These are phyloP conservation scores for Penicillium antarcticum DNA, from an alignment of 495 filamentous ascomycete genomes.

Conservation along the genomic window DNA sequence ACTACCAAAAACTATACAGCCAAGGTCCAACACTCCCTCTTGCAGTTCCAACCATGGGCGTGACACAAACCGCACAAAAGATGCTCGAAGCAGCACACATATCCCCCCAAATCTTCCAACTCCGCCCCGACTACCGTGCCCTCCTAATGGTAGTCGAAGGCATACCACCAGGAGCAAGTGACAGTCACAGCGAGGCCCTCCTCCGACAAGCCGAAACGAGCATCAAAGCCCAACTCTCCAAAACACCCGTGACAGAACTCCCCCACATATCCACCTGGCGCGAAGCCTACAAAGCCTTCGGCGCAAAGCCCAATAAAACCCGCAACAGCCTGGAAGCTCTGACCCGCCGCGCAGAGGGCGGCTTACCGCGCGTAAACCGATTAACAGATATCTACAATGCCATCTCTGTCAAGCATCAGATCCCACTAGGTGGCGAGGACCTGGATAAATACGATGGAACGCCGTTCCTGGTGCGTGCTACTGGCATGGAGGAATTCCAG, in stretches of 20 bases:
- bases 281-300: constrained; percentile 21
- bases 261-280: constrained; percentile 26
- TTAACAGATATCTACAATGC: constrained; percentile 37
- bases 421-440: constrained; percentile 32
- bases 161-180: constrained; percentile 17
- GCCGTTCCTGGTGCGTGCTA: constrained; percentile 27
- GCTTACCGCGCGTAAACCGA: constrained; percentile 30
- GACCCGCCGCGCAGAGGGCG: constrained; percentile 26
- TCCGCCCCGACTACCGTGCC: constrained; percentile 22
- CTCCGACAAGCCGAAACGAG: constrained; percentile 11
- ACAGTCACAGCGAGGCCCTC: constrained; percentile 12
- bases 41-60: constrained; percentile 2
- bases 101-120: constrained; percentile 14
- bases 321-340: constrained; percentile 29
- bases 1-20: neutral
- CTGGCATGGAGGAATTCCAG: constrained; percentile 23
- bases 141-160: constrained; percentile 22
- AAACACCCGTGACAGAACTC: constrained; percentile 11
- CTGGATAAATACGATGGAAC: constrained; percentile 30
- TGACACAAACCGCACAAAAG: constrained; percentile 2
- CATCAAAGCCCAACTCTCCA: constrained; percentile 3
- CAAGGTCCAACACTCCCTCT: neutral
- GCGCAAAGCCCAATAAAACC: constrained; percentile 22
- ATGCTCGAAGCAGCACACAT: constrained; percentile 14
- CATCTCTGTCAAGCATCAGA: constrained; percentile 33